These are phyloP conservation scores for Acacia acuminata DNA, from an alignment of 306 rosid genomes.

Conservation along the genomic window DNA sequence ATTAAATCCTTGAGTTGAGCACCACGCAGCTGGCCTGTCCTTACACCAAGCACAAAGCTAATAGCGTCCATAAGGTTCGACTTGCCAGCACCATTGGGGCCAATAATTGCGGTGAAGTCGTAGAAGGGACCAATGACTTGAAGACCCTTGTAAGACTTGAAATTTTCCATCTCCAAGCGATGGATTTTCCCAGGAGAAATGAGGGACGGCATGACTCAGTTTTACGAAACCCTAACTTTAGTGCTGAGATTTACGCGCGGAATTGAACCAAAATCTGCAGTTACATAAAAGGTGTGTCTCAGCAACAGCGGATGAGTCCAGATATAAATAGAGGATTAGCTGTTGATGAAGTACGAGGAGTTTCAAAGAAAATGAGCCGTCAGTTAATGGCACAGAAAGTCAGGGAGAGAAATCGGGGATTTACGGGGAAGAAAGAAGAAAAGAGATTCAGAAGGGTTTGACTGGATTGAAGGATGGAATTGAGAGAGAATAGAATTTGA, in stretches of 20 bases:
- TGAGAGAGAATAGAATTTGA: not conserved
- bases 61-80: conserved; percentile 99
- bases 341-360: not conserved
- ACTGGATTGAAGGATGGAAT: not conserved
- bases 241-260: not conserved
- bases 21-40: conserved; percentile 95
- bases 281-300: not conserved
- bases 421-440: not conserved
- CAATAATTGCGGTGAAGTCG: conserved; percentile 95
- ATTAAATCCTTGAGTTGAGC: conserved; percentile 93
- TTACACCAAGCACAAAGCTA: conserved; percentile 96
- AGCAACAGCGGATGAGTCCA: not conserved
- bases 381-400: not conserved
- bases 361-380: too few relatives aligned
- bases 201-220: conserved; percentile 73
- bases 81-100: conserved; percentile 97
- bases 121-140: conserved; percentile 89
- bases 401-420: not conserved
- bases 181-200: conserved; percentile 82
- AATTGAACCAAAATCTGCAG: not conserved
- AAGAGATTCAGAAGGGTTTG: not conserved
- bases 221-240: conserved; percentile 32
- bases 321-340: not conserved
- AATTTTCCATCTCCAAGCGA: conserved; percentile 86
- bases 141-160: conserved; percentile 92